Percentiles rank a stretch among this genome's conserved stretches.
phyloP scores from a whole-genome alignment of 768 basidiomycete genomes.

The Flagelloscypha sp. region DNA sequence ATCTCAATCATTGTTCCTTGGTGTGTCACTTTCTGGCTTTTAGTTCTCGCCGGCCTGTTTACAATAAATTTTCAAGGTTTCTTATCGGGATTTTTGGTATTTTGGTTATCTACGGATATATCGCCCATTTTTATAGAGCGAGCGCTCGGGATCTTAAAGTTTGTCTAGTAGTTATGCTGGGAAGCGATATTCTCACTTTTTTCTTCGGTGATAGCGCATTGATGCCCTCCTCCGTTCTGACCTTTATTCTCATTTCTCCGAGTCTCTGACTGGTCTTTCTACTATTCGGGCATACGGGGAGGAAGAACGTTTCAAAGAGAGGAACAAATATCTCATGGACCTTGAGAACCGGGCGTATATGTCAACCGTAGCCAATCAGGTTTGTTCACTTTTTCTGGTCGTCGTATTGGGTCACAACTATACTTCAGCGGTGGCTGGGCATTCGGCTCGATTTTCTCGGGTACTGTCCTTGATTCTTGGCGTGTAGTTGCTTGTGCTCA shows the following conservation, averaged over 20 bases:
- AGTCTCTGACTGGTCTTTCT: conserved; percentile 77
- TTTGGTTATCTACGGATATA: conserved; percentile 55
- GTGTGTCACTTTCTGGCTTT: too few species aligned
- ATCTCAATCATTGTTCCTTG: conserved; percentile 74
- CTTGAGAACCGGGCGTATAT: conserved; percentile 88
- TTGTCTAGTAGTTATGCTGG: conserved; percentile 18
- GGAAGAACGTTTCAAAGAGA: conserved; percentile 59
- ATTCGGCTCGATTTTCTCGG: conserved; percentile 80
- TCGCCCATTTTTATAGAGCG: conserved; percentile 75
- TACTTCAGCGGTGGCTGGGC: conserved; percentile 73
- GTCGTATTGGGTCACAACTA: conserved; percentile 57
- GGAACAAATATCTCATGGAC: conserved; percentile 72
- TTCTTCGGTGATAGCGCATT: not conserved
- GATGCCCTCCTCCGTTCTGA: conserved; percentile 80
- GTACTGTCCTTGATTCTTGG: conserved; percentile 55
- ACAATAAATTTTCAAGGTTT: conserved; percentile 54
- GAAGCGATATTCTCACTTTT: conserved; percentile 39
- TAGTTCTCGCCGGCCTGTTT: conserved; percentile 21
- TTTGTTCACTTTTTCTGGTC: conserved; percentile 16
- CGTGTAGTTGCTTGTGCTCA: too few species aligned
- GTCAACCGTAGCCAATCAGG: conserved; percentile 79
- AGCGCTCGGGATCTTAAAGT: conserved; percentile 86
- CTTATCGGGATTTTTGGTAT: conserved; percentile 63
- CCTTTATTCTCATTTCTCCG: conserved; percentile 88
- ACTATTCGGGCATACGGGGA: conserved; percentile 89